phyloP scores from a whole-genome alignment of 2,329 filamentous ascomycete genomes.

The Huntiella bhutanensis region DNA sequence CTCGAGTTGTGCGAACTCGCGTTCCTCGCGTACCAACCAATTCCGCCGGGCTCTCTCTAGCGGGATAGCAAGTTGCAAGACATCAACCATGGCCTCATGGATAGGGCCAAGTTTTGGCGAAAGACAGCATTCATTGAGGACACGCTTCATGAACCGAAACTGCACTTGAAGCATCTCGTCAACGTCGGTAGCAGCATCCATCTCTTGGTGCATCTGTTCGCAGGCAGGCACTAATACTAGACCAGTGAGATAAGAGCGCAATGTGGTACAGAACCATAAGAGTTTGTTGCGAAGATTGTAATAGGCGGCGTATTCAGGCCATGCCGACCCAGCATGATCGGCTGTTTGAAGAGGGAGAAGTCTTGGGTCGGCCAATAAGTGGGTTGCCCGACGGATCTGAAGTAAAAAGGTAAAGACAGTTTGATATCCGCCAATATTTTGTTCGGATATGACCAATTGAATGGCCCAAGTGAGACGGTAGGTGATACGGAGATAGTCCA shows the following conservation, averaged over 20 bases:
- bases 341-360: conserved; percentile 22
- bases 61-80: conserved; percentile 56
- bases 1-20: conserved; percentile 22
- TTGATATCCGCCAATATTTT: conserved; percentile 48
- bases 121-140: conserved; percentile 52
- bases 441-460: conserved; percentile 52
- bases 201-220: conserved; percentile 32
- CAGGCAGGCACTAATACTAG: conserved; percentile 48
- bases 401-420: conserved; percentile 56
- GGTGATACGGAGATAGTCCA: conserved; percentile 44
- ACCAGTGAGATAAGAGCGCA: conserved; percentile 60
- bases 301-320: conserved; percentile 29
- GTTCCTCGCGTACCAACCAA: conserved; percentile 20
- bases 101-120: conserved; percentile 51
- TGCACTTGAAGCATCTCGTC: conserved; percentile 66
- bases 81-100: conserved; percentile 49
- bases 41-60: conserved; percentile 41
- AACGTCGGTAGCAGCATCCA: conserved; percentile 49
- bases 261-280: conserved; percentile 56
- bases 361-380: conserved; percentile 40
- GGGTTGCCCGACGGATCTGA: conserved; percentile 54
- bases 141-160: conserved; percentile 37
- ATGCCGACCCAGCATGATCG: conserved; percentile 13
- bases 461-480: conserved; percentile 51
- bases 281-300: conserved; percentile 48